phyloP scores from a whole-genome alignment of 805 yeast species.

The Jamesozyma rosinii region DNA sequence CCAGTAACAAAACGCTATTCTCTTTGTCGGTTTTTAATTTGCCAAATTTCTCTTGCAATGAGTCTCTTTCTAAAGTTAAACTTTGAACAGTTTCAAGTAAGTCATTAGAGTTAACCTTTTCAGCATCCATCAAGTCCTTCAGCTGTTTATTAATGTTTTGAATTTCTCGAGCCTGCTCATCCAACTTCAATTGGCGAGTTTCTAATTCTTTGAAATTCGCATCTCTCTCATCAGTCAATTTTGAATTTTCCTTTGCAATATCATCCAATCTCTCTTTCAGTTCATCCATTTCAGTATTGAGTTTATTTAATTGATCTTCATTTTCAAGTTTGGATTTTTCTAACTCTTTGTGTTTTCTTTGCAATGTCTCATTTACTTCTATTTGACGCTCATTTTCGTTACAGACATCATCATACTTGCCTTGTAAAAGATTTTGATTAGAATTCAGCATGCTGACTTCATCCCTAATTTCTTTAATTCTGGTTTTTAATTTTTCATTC shows the following conservation, averaged over 20 bases:
- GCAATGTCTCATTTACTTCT: not conserved
- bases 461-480: constrained; percentile 15
- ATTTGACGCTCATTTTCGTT: constrained; percentile 11
- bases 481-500: constrained; percentile 12
- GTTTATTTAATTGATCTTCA: constrained; percentile 2
- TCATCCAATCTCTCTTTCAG: not conserved
- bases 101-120: constrained; percentile 3
- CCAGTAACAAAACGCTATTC: constrained; percentile 2
- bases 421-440: constrained; percentile 22
- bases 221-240: not conserved
- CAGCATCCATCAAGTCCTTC: constrained; percentile 2
- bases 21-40: constrained; percentile 1
- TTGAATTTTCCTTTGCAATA: constrained; percentile 1
- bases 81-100: constrained; percentile 6
- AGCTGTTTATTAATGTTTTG: constrained; percentile 2
- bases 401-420: constrained; percentile 17
- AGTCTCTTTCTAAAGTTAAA: constrained; percentile 5
- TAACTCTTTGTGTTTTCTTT: not conserved
- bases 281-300: constrained; percentile 1
- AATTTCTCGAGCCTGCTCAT: constrained; percentile 5
- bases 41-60: constrained; percentile 6
- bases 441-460: constrained; percentile 25
- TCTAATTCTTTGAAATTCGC: not conserved
- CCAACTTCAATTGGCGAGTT: constrained; percentile 5
- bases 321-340: not conserved